These are phyloP conservation scores for Dioscorea alata DNA, from an alignment of 106 monocot genomes.

Conservation along the genomic window DNA sequence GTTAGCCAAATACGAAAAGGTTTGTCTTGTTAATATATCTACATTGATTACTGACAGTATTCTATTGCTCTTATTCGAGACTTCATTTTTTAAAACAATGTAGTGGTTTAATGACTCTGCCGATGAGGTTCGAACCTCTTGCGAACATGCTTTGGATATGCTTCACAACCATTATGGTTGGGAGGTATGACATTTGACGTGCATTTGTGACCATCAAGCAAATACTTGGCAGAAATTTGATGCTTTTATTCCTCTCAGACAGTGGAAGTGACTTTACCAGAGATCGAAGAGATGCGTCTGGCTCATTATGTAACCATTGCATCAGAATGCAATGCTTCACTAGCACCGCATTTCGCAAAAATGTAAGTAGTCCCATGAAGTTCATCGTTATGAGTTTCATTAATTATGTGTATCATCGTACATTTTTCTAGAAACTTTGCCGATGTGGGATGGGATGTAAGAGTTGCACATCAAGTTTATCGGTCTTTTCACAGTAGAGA, in stretches of 20 bases:
- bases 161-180: conserved; percentile 58
- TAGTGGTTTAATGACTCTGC: conserved; percentile 91
- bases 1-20: conserved; percentile 71
- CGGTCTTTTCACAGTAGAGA: conserved; percentile 67
- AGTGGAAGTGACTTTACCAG: conserved; percentile 74
- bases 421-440: conserved; percentile 29
- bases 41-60: background rate
- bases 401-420: background rate
- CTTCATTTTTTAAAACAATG: conserved; percentile 6
- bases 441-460: conserved; percentile 74
- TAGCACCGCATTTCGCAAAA: conserved; percentile 54
- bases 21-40: conserved; percentile 12
- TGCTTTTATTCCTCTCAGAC: conserved; percentile 22
- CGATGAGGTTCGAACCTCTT: conserved; percentile 66
- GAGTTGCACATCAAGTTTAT: conserved; percentile 63
- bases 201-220: too few species aligned
- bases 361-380: conserved; percentile 32
- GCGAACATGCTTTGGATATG: conserved; percentile 53
- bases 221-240: too few species aligned
- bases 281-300: conserved; percentile 92
- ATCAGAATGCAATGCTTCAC: conserved; percentile 70
- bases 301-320: conserved; percentile 90
- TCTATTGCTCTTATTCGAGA: background rate
- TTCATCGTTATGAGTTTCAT: background rate
- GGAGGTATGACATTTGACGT: conserved; percentile 44